phyloP scores from a whole-genome alignment of 352 stramenopile genomes.

The Phytophthora fragariae region DNA sequence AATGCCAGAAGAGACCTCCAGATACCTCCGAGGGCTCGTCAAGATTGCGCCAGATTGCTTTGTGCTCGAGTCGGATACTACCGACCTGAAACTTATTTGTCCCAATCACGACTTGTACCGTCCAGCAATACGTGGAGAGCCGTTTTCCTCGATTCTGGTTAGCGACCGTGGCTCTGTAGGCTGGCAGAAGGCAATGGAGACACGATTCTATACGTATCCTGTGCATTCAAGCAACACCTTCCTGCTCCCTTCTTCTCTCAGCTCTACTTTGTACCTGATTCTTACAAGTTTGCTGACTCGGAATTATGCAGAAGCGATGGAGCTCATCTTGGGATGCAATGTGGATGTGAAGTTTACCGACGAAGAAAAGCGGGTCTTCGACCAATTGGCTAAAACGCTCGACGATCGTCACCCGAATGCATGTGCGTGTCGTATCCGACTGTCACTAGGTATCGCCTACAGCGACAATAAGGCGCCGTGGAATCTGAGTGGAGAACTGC shows the following conservation, averaged over 20 bases:
- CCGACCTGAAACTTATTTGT: constrained; percentile 80
- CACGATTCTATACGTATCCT: constrained; percentile 97
- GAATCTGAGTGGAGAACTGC: constrained; percentile 78
- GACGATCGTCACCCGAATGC: constrained; percentile 96
- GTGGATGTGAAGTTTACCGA: constrained; percentile 96
- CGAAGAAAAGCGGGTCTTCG: constrained; percentile 98
- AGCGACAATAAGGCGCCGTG: constrained; percentile 93
- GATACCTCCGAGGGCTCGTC: constrained; percentile 61
- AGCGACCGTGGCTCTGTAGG: constrained; percentile 78
- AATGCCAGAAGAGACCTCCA: constrained; percentile 40
- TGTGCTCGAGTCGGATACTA: constrained; percentile 80
- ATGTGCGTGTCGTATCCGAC: constrained; percentile 94
- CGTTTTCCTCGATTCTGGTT: constrained; percentile 83
- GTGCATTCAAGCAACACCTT: constrained; percentile 97
- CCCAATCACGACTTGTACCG: constrained; percentile 89
- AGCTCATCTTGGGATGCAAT: constrained; percentile 96
- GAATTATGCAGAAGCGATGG: constrained; percentile 95
- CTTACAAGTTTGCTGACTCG: constrained; percentile 96
- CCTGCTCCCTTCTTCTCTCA: constrained; percentile 95
- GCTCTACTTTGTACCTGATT: constrained; percentile 98
- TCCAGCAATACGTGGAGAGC: constrained; percentile 72
- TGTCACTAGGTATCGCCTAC: constrained; percentile 90
- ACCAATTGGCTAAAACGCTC: constrained; percentile 94
- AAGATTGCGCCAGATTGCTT: constrained; percentile 68
- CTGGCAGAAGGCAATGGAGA: constrained; percentile 92